Percentiles rank a stretch among this genome's conserved stretches.
Evolutionary conservation across 768 basidiomycete genomes (phyloP).

Genomic region (Pseudohyphozyma bogoriensis): DNA sequence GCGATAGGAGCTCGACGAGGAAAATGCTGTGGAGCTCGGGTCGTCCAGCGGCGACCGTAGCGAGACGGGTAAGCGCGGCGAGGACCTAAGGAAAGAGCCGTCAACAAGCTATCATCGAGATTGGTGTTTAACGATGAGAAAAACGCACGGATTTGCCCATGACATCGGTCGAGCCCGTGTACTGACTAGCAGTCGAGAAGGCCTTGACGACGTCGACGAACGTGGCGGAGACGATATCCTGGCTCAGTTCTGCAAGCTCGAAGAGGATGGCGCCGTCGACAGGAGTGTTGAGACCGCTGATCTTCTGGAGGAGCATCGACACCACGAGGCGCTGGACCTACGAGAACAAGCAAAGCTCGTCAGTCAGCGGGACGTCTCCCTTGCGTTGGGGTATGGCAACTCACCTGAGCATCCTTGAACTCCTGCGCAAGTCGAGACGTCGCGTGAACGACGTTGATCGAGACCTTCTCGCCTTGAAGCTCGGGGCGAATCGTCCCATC

Average conservation of each 20-base stretch:
- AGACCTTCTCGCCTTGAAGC: background rate
- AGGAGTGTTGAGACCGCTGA: slow-evolving; percentile 43
- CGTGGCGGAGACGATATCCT: slow-evolving; percentile 61
- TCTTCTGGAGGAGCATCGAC: slow-evolving; percentile 18
- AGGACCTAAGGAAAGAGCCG: slow-evolving; percentile 49
- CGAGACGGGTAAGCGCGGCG: slow-evolving; percentile 80
- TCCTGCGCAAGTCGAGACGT: background rate
- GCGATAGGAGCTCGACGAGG: slow-evolving; percentile 67
- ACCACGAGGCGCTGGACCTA: slow-evolving; percentile 1
- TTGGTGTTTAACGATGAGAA: too few species aligned
- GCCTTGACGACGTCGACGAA: slow-evolving; percentile 75
- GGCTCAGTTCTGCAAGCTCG: slow-evolving; percentile 79
- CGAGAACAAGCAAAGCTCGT: background rate
- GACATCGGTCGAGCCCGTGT: background rate
- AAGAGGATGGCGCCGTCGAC: slow-evolving; percentile 86
- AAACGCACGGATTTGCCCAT: background rate
- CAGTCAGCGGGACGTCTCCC: background rate
- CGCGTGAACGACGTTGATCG: slow-evolving; percentile 1
- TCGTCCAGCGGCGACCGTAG: slow-evolving; percentile 47
- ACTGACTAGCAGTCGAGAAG: slow-evolving; percentile 70
- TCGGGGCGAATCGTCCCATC: background rate
- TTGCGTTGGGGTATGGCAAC: background rate
- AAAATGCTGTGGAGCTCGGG: slow-evolving; percentile 71
- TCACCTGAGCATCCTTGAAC: background rate
- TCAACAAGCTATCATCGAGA: too few species aligned